Conservation (phyloP, 139 green algal genomes). For the Deuterostichococcus epilithicus region DNA sequence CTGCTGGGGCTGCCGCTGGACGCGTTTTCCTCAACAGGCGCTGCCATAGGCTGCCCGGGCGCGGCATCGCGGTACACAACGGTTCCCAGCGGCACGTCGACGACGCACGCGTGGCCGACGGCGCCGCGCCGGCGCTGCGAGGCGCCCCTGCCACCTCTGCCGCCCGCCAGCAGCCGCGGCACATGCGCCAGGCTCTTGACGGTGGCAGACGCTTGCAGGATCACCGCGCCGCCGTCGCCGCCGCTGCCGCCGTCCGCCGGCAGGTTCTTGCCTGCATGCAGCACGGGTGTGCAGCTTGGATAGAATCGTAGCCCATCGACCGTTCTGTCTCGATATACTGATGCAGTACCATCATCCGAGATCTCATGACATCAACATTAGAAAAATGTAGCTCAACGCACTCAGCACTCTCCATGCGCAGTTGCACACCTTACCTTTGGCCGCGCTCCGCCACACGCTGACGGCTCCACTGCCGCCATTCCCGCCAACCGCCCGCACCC, state of each 20-base stretch:
- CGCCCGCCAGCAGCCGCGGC: not conserved
- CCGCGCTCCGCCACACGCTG: constrained; percentile 9
- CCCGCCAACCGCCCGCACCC: constrained; percentile 25
- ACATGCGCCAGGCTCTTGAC: not conserved
- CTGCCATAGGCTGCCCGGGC: not conserved
- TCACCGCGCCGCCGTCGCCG: constrained; percentile 34
- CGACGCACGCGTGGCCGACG: not conserved
- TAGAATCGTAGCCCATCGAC: too few relatives aligned
- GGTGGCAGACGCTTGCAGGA: constrained; percentile 29
- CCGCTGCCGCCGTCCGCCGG: constrained; percentile 46
- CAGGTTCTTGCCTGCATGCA: constrained; percentile 9
- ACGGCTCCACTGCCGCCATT: constrained; percentile 37
- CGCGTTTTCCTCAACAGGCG: too few relatives aligned
- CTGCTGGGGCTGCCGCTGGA: too few relatives aligned
- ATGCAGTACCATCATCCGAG: too few relatives aligned
- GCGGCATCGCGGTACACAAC: not conserved
- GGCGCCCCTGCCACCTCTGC: not conserved
- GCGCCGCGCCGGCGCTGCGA: not conserved
- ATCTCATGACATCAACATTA: too few relatives aligned
- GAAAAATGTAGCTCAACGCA: too few relatives aligned
- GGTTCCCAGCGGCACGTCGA: not conserved
- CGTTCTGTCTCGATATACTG: too few relatives aligned
- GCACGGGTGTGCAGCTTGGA: too few relatives aligned
- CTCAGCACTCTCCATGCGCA: too few relatives aligned
- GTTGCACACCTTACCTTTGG: too few relatives aligned